Evolutionary conservation across 306 rosid species (phyloP).

Genomic region (Phaseolus lunatus): DNA sequence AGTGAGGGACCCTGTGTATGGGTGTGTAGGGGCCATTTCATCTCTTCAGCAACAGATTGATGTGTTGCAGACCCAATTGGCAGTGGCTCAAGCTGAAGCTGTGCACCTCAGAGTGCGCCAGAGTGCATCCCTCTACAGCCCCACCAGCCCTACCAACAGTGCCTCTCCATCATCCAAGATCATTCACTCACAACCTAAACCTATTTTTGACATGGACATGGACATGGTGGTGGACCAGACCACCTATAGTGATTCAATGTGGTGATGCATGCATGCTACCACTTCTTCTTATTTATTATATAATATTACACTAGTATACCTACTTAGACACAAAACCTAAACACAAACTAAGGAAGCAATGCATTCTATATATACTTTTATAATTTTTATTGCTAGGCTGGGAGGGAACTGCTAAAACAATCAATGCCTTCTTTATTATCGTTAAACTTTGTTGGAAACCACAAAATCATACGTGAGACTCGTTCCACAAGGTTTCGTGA

Average conservation of each 20-base stretch:
- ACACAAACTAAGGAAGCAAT: slow-evolving; percentile 28
- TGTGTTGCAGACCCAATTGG: slow-evolving; percentile 73
- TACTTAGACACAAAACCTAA: not conserved
- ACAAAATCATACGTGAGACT: not conserved
- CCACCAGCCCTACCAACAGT: slow-evolving; percentile 66
- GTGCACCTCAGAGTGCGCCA: slow-evolving; percentile 81
- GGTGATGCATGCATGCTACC: slow-evolving; percentile 56
- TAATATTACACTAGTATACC: slow-evolving; percentile 8
- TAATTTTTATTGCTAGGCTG: too few relatives aligned
- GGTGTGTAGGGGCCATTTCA: slow-evolving; percentile 86
- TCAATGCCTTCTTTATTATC: not conserved
- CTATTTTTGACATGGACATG: slow-evolving; percentile 50
- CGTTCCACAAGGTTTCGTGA: not conserved
- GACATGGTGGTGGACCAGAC: slow-evolving; percentile 59
- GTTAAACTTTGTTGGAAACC: not conserved
- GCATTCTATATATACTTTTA: slow-evolving; percentile 26
- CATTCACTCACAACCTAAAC: slow-evolving; percentile 57
- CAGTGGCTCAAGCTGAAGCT: slow-evolving; percentile 87
- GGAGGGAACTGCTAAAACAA: not conserved
- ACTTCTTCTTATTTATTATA: not conserved
- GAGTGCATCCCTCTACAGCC: slow-evolving; percentile 48
- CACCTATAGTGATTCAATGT: slow-evolving; percentile 66
- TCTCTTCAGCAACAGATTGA: slow-evolving; percentile 80
- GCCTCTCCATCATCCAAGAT: slow-evolving; percentile 66
- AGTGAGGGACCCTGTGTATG: slow-evolving; percentile 88